Conservation (phyloP, 2,329 filamentous ascomycete species). For the Didymosphaeria variabile region DNA sequence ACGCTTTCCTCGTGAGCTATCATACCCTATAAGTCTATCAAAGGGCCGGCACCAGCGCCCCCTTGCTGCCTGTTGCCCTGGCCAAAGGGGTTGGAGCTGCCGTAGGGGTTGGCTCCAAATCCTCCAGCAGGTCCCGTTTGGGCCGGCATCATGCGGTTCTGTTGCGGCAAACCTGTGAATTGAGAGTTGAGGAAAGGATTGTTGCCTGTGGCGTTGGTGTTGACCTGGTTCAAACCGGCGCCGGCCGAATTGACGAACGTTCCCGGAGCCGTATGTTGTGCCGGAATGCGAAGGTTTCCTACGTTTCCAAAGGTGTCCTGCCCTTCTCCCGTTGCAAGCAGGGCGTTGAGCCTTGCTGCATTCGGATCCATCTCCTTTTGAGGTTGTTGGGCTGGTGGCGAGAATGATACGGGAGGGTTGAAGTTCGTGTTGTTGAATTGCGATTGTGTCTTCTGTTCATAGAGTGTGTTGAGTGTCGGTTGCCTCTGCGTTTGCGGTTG, state of each 20-base stretch:
- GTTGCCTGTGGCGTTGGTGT: constrained; percentile 73
- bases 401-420: constrained; percentile 58
- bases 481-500: constrained; percentile 63
- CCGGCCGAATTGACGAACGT: constrained; percentile 97
- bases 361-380: constrained; percentile 63
- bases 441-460: constrained; percentile 82
- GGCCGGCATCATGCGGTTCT: constrained; percentile 57
- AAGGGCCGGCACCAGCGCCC: constrained; percentile 8
- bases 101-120: constrained; percentile 56
- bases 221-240: constrained; percentile 76
- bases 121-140: constrained; percentile 61
- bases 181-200: constrained; percentile 91
- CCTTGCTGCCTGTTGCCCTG: constrained; percentile 55
- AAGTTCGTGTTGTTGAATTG: constrained; percentile 65
- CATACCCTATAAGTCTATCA: constrained; percentile 15
- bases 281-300: constrained; percentile 93
- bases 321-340: constrained; percentile 87
- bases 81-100: constrained; percentile 65
- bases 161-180: constrained; percentile 73
- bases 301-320: constrained; percentile 98
- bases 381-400: constrained; percentile 50
- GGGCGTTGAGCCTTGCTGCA: constrained; percentile 79
- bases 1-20: neutral
- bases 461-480: constrained; percentile 77
- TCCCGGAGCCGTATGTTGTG: constrained; percentile 94